Evolutionary conservation across 169 alveolate genomes (phyloP).

Genomic region (Hepatocystis sp.): DNA sequence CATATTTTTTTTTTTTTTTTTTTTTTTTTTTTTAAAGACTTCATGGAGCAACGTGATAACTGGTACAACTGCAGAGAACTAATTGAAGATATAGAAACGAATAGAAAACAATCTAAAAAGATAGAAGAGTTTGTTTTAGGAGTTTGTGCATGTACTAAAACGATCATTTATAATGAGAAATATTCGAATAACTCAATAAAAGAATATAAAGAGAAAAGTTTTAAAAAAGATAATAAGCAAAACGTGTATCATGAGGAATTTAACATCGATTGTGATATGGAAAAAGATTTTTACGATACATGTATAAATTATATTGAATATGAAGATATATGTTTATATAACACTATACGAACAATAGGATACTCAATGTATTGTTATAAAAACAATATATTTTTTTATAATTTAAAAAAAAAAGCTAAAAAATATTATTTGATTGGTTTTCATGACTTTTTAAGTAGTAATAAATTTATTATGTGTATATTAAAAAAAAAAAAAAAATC

Average conservation of each 20-base stretch:
- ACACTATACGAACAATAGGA: slow-evolving; percentile 22
- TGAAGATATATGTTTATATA: slow-evolving; percentile 71
- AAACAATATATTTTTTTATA: slow-evolving; percentile 40
- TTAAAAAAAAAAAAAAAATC: slow-evolving; percentile 42
- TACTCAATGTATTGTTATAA: slow-evolving; percentile 33
- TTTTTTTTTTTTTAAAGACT: slow-evolving; percentile 14
- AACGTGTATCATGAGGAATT: slow-evolving; percentile 6
- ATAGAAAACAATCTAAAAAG: slow-evolving; percentile 10
- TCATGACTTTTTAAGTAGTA: slow-evolving; percentile 70
- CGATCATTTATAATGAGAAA: slow-evolving; percentile 59
- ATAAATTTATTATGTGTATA: slow-evolving; percentile 56
- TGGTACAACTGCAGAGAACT: slow-evolving; percentile 47
- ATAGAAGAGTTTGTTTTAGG: slow-evolving; percentile 71
- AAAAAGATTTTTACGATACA: slow-evolving; percentile 23
- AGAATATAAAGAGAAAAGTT: slow-evolving; percentile 29
- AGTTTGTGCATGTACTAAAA: slow-evolving; percentile 51
- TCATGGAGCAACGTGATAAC: slow-evolving; percentile 13
- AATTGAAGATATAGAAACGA: slow-evolving; percentile 19
- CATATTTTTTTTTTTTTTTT: neutral
- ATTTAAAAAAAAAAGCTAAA: slow-evolving; percentile 35
- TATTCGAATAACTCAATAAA: slow-evolving; percentile 7
- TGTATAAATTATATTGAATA: slow-evolving; percentile 28
- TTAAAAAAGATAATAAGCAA: slow-evolving; percentile 5
- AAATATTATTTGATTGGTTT: slow-evolving; percentile 47
- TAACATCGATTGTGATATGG: slow-evolving; percentile 3